These are phyloP conservation scores for Penicillium cosmopolitanum DNA, from an alignment of 495 filamentous ascomycete species.

Conservation along the genomic window DNA sequence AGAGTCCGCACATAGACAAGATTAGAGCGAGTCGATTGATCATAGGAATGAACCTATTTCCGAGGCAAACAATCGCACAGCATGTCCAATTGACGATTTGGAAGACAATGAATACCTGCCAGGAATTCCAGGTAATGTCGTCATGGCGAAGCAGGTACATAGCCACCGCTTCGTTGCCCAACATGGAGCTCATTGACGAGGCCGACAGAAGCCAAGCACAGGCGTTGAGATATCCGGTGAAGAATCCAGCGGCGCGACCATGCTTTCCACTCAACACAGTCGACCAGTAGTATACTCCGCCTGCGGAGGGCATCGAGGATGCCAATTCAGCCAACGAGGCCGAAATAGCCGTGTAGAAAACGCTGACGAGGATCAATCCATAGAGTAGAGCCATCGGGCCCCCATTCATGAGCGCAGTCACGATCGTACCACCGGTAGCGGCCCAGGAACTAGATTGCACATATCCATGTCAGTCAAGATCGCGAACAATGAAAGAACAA, in stretches of 20 bases:
- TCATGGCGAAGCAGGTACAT: slow-evolving; percentile 70
- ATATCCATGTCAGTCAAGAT: not conserved
- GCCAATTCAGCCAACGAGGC: slow-evolving; percentile 65
- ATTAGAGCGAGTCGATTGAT: slow-evolving; percentile 65
- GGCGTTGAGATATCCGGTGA: slow-evolving; percentile 76
- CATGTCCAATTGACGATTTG: slow-evolving; percentile 66
- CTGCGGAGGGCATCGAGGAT: slow-evolving; percentile 76
- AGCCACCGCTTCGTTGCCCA: slow-evolving; percentile 65
- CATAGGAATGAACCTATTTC: slow-evolving; percentile 63
- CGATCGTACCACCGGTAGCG: slow-evolving; percentile 48
- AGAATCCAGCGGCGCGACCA: slow-evolving; percentile 69
- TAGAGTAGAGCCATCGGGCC: slow-evolving; percentile 49
- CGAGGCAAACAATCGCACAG: slow-evolving; percentile 63
- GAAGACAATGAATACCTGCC: slow-evolving; percentile 76
- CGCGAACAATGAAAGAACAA: not conserved
- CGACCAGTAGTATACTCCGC: slow-evolving; percentile 83
- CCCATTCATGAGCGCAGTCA: slow-evolving; percentile 48
- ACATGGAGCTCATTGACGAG: slow-evolving; percentile 66
- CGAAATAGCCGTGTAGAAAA: slow-evolving; percentile 47
- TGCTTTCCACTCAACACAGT: slow-evolving; percentile 66
- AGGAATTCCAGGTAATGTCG: slow-evolving; percentile 57
- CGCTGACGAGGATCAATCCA: slow-evolving; percentile 41
- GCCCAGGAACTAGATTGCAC: slow-evolving; percentile 41
- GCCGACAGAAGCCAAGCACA: slow-evolving; percentile 72
- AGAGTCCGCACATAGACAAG: slow-evolving; percentile 64